Conservation (phyloP, 495 filamentous ascomycete species). For the Aspergillus asperescens region DNA sequence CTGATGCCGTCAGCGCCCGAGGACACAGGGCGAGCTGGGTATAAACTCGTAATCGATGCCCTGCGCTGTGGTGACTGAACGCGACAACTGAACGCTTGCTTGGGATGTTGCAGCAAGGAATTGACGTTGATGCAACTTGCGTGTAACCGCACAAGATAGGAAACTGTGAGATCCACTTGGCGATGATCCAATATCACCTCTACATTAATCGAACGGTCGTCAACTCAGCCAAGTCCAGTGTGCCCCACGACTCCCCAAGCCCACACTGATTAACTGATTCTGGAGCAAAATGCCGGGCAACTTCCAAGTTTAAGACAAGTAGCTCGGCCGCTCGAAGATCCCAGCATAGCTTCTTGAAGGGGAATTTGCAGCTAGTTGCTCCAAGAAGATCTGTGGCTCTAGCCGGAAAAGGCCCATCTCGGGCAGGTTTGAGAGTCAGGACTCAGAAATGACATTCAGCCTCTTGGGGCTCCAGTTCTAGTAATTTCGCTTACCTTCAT, state of each 20-base stretch:
- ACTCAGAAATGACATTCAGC: neutral
- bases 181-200: neutral
- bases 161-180: neutral
- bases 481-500: too few species aligned
- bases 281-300: neutral
- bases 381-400: slow-evolving; percentile 1
- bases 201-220: neutral
- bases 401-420: neutral
- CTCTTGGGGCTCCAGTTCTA: neutral
- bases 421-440: neutral
- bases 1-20: neutral
- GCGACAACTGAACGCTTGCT: neutral
- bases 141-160: slow-evolving; percentile 10
- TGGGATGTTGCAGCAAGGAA: neutral
- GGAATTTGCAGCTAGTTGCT: too few species aligned
- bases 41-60: neutral
- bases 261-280: neutral
- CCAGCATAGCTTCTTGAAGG: neutral
- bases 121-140: neutral
- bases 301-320: neutral
- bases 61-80: neutral
- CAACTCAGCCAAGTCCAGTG: neutral
- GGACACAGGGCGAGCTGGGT: too few species aligned
- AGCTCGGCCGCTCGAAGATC: neutral
- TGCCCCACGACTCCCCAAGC: neutral